Evolutionary conservation across 805 yeast species (phyloP), one percentile per base, ranked within the genome.

Genomic region (Saturnispora galanensis): DNA sequence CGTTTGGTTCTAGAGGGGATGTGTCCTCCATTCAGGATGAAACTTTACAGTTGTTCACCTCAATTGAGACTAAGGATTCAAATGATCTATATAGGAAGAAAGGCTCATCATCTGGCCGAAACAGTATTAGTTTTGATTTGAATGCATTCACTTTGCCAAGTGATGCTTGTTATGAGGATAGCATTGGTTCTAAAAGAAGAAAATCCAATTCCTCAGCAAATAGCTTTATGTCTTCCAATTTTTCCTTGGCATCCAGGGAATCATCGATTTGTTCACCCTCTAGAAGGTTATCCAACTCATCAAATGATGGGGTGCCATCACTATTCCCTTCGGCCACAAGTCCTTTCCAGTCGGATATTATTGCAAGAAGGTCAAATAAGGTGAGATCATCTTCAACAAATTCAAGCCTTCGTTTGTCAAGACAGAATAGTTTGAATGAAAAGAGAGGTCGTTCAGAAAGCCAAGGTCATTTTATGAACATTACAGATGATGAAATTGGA

Each of bases 321-420:
- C 43, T 58, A 34, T 58, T 58, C 44, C 55, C 62, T 4, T 59
- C 63, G 8, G 62, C 59, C 2, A 48, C 60, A 2, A 52, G 55
- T 12, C 53, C 58, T 6, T 50, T 26, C 21, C 49, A 41, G 12
- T 13, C 40, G 7, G 46, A 47, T 31, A 11, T 31, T 11, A 42
- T 11, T n/a, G 15, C 30, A 17, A 10, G 38, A 39, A 40, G 46
- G 10, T 30, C 21, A 17, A 42, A 39, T 36, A 48, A 49, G 42
- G 44, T 48, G 21, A 43, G 53, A 28, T 50, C 53, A 1, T 35
- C 46, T 4, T 50, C 53, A 32, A 40, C 47, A n/a, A 51, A 50
- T 18, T 48, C 53, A 3, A 50, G 47, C 35, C 35, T 50, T n/a
- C 45, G 51, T 21, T 41, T 46, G 9, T 33, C 42, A 21, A 48